Base-by-base conservation (phyloP, 441 rosid genomes). In the Viola pubescens region DNA sequence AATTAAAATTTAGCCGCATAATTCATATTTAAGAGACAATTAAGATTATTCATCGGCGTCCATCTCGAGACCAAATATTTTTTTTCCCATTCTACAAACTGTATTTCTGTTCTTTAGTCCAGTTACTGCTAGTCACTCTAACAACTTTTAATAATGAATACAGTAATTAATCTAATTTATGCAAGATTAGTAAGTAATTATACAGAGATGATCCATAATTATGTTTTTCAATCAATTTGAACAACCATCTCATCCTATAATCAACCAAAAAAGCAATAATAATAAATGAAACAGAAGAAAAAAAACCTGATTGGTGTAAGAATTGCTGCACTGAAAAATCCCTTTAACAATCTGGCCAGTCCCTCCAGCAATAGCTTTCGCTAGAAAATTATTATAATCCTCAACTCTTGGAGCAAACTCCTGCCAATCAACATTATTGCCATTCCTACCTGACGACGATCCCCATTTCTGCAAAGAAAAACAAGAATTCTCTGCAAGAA, bases 281-380 rank as follows among this genome's bases (percentile, higher is more conserved):
- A 37, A 50, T 26, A 37, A 10, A 4, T 13, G 41, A 10, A 0
- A 38, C 39, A 11, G 41, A 3, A 16, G 41, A 12, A 40, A 53
- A 74, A 57, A 42, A 6, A 79, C 97, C 98, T 89, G 87, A 63
- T 77, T 84, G 34, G 88, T 73, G 79, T 89, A 91, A 63, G 86
- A 82, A 78, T 89, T 87, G 62, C 86, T 85, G 55, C 85, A 79
- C 48, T 43, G 80, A 61, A 91, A 91, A 46, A 91, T 82, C 41
- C 97, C 97, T 58, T 77, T 82, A 37, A 89, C 87, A 48, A 91
- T 81, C 70, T 87, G 95, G 37, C 97, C 98, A 40, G 94, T 89
- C 19, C 97, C 95, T 65, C 94, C 95, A 0, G 97, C 97, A 57
- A 89, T 89, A 6, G 95, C 97, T 79, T 73, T 84, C 8, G 94